phyloP scores from a whole-genome alignment of 2,329 filamentous ascomycete genomes.

The Neonectria magnoliae region DNA sequence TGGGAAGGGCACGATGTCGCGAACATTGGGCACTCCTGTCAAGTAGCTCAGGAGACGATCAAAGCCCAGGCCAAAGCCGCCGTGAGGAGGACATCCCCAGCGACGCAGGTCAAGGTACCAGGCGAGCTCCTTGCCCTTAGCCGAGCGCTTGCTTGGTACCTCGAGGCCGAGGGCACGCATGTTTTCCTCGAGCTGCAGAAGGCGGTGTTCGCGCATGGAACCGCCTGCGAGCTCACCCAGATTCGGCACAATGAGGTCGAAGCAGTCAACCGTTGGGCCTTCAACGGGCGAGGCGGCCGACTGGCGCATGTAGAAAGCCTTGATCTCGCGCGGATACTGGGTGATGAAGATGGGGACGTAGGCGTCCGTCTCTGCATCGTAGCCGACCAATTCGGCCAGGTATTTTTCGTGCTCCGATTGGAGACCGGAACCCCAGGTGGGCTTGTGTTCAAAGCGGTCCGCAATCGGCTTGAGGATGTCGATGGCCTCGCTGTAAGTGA shows the following conservation, averaged over 20 bases:
- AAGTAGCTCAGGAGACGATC: conserved; percentile 88
- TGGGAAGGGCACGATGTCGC: conserved; percentile 88
- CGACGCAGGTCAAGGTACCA: conserved; percentile 92
- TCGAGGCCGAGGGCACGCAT: conserved; percentile 77
- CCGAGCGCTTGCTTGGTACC: conserved; percentile 45
- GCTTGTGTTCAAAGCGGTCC: conserved; percentile 72
- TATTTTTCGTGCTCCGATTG: conserved; percentile 94
- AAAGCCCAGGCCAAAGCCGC: conserved; percentile 90
- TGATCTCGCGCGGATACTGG: conserved; percentile 87
- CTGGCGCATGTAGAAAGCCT: conserved; percentile 81
- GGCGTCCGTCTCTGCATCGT: conserved; percentile 55
- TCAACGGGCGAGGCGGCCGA: conserved; percentile 43
- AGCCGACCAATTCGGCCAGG: conserved; percentile 74
- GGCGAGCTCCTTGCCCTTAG: conserved; percentile 58
- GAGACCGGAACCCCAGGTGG: conserved; percentile 77
- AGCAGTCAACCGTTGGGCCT: conserved; percentile 79
- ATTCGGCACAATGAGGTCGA: conserved; percentile 87
- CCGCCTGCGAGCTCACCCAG: conserved; percentile 89
- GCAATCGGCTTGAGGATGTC: conserved; percentile 70
- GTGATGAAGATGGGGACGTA: conserved; percentile 86
- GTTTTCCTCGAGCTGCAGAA: conserved; percentile 71
- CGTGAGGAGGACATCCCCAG: conserved; percentile 92
- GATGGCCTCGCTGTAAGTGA: conserved; percentile 86
- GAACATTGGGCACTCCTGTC: conserved; percentile 81
- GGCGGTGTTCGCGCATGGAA: conserved; percentile 86